Conservation (phyloP, 257 asterid species). For the Nicotiana obtusifolia region DNA sequence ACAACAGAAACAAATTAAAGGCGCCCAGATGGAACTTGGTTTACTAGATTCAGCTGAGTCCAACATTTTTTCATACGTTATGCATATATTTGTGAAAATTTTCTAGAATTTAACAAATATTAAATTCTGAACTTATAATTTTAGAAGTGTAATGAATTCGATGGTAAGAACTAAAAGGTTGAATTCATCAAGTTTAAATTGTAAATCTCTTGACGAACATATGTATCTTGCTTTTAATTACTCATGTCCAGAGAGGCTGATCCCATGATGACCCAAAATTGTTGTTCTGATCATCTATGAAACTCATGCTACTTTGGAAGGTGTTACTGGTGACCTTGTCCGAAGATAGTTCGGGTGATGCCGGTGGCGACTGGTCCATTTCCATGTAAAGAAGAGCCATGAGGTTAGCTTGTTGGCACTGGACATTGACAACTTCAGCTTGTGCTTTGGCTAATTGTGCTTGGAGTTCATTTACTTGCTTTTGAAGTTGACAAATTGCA, state of each 20-base stretch:
- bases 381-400: slow-evolving; percentile 64
- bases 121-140: not conserved
- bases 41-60: not conserved
- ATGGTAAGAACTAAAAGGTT: not conserved
- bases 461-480: slow-evolving; percentile 63
- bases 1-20: not conserved
- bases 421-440: slow-evolving; percentile 59
- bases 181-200: not conserved
- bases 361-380: slow-evolving; percentile 32
- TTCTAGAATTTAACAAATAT: too few relatives aligned
- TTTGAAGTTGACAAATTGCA: slow-evolving; percentile 67
- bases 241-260: slow-evolving; percentile 46
- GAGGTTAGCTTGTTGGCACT: slow-evolving; percentile 61
- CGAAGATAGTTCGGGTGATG: slow-evolving; percentile 23
- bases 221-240: not conserved
- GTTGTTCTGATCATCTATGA: slow-evolving; percentile 34
- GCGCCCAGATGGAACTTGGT: too few relatives aligned
- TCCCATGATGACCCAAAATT: slow-evolving; percentile 33
- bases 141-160: not conserved
- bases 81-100: not conserved
- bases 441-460: slow-evolving; percentile 64
- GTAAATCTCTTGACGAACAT: not conserved
- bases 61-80: not conserved
- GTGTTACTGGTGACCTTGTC: slow-evolving; percentile 17
- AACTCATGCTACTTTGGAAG: not conserved